Evolutionary conservation across 2,329 filamentous ascomycete genomes (phyloP).

Genomic region (Laburnicola sp.): DNA sequence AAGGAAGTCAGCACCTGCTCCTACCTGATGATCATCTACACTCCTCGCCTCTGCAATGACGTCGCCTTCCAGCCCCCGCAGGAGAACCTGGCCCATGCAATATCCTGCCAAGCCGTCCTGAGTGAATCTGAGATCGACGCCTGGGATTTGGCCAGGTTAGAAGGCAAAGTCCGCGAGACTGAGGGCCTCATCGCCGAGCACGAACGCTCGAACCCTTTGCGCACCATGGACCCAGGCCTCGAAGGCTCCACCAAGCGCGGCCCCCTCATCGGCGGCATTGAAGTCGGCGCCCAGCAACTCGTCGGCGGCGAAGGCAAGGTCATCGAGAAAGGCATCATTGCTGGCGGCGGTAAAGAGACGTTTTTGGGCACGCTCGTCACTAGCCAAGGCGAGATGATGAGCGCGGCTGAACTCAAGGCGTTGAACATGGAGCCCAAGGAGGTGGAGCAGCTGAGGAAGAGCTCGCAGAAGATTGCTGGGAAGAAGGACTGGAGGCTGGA

Average conservation of each 20-base stretch:
- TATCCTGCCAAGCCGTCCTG: constrained; percentile 75
- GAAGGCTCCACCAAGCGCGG: constrained; percentile 42
- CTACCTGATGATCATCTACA: constrained; percentile 92
- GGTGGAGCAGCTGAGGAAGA: constrained; percentile 68
- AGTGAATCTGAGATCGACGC: constrained; percentile 56
- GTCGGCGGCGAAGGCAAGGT: constrained; percentile 60
- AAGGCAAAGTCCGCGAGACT: constrained; percentile 35
- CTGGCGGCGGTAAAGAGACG: constrained; percentile 57
- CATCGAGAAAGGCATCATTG: constrained; percentile 58
- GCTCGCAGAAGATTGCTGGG: constrained; percentile 69
- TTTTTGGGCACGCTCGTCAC: constrained; percentile 57
- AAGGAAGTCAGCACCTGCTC: constrained; percentile 90
- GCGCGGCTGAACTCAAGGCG: constrained; percentile 68
- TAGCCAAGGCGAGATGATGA: constrained; percentile 65
- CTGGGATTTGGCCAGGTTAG: constrained; percentile 46
- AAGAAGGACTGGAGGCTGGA: constrained; percentile 79
- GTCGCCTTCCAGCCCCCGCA: constrained; percentile 82
- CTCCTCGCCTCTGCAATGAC: constrained; percentile 83
- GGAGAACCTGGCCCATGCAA: constrained; percentile 73
- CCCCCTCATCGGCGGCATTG: constrained; percentile 59
- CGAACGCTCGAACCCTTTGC: constrained; percentile 37
- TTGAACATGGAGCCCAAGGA: constrained; percentile 67
- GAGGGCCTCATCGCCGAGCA: constrained; percentile 31
- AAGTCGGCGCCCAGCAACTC: constrained; percentile 60
- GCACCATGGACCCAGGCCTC: constrained; percentile 33